These are phyloP conservation scores for Cymbomonas tetramitiformis DNA, from an alignment of 139 green algal genomes.

Conservation along the genomic window DNA sequence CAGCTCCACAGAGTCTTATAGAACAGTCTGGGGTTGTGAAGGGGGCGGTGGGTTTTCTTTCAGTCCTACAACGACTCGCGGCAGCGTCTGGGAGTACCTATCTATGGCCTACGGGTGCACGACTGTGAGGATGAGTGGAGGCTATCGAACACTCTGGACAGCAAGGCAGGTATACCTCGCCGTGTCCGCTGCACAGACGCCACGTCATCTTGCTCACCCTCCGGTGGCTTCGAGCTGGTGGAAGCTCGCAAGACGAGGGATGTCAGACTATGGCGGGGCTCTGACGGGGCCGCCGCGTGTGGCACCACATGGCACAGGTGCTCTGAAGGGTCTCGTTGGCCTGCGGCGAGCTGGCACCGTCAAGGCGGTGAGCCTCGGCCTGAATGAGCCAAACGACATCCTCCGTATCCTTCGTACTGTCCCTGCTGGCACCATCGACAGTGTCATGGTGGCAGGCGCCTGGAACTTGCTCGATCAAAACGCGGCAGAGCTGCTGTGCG, in stretches of 20 bases:
- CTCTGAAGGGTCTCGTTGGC: neutral
- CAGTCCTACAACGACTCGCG: neutral
- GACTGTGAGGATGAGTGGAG: constrained; percentile 7
- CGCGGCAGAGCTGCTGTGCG: constrained; percentile 1
- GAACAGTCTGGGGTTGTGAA: too few species aligned
- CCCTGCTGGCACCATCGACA: constrained; percentile 2
- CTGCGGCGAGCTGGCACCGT: constrained; percentile 5
- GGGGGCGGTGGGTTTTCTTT: too few species aligned
- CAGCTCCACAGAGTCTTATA: too few species aligned
- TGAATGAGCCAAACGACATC: constrained; percentile 19
- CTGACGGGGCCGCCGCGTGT: too few species aligned
- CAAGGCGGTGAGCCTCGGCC: constrained; percentile 6
- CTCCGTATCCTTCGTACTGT: constrained; percentile 4
- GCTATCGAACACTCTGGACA: too few species aligned
- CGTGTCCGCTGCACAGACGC: too few species aligned
- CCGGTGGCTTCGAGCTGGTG: too few species aligned
- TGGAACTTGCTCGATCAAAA: constrained; percentile 26
- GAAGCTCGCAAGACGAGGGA: too few species aligned
- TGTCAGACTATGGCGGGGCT: too few species aligned
- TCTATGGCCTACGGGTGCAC: constrained; percentile 17
- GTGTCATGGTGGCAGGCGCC: constrained; percentile 19
- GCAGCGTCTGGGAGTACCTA: neutral
- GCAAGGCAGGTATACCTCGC: too few species aligned
- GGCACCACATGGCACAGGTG: neutral
- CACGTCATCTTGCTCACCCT: too few species aligned